Evolutionary conservation across 306 rosid species (phyloP).

Genomic region (Medicago lupulina): DNA sequence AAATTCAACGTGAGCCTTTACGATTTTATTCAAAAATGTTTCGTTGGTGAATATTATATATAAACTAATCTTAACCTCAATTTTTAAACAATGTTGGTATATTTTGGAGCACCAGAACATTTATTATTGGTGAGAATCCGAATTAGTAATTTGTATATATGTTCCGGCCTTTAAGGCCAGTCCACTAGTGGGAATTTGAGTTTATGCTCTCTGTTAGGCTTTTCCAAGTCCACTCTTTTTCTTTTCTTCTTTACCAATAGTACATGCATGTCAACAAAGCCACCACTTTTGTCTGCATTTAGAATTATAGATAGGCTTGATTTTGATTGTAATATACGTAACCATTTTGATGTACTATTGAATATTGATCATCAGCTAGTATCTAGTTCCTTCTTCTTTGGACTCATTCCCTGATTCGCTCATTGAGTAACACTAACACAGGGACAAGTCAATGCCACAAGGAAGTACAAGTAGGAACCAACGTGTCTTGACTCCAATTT

Average conservation of each 20-base stretch:
- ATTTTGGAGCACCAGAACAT: too few species aligned
- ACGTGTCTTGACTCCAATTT: background rate
- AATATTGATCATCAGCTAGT: slow-evolving; percentile 23
- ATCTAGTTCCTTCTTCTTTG: slow-evolving; percentile 40
- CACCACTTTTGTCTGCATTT: slow-evolving; percentile 56
- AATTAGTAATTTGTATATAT: slow-evolving; percentile 26
- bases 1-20: too few species aligned
- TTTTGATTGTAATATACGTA: slow-evolving; percentile 47
- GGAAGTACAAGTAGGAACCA: background rate
- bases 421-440: slow-evolving; percentile 4
- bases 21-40: too few species aligned
- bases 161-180: slow-evolving; percentile 67
- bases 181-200: slow-evolving; percentile 55
- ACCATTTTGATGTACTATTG: slow-evolving; percentile 38
- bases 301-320: slow-evolving; percentile 19
- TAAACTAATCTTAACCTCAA: too few species aligned
- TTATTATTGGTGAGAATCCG: too few species aligned
- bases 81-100: too few species aligned
- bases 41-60: too few species aligned
- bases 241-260: slow-evolving; percentile 50
- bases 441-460: slow-evolving; percentile 35
- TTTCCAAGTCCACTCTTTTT: slow-evolving; percentile 45
- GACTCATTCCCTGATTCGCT: slow-evolving; percentile 27
- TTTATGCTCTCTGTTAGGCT: slow-evolving; percentile 67
- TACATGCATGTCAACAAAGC: slow-evolving; percentile 60